Evolutionary conservation across 148 eudicot genomes (phyloP).

Genomic region (Arctostaphylos glauca): DNA sequence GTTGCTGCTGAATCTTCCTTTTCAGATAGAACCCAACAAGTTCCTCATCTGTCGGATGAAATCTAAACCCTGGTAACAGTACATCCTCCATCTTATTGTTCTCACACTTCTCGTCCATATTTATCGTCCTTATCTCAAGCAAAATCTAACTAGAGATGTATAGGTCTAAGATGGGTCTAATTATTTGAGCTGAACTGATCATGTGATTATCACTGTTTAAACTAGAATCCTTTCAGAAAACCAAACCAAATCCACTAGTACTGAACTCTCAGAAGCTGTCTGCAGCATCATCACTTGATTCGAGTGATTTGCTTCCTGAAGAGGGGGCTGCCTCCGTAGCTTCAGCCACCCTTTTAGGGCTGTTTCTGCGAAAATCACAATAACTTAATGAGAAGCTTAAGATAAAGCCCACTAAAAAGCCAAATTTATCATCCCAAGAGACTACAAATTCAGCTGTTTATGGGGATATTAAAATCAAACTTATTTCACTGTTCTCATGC

Average conservation of each 20-base stretch:
- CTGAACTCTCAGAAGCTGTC: background rate
- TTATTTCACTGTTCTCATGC: constrained; percentile 29
- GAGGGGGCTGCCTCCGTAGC: constrained; percentile 48
- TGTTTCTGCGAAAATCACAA: constrained; percentile 22
- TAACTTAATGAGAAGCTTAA: constrained; percentile 17
- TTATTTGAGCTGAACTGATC: background rate
- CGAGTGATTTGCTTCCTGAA: constrained; percentile 25
- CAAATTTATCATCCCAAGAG: too few relatives aligned
- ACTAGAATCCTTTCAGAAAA: background rate
- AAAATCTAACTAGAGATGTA: background rate
- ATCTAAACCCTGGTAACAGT: constrained; percentile 66
- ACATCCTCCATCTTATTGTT: constrained; percentile 41
- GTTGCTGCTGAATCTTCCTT: constrained; percentile 46
- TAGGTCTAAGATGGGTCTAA: background rate
- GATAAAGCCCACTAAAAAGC: background rate
- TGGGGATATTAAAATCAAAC: constrained; percentile 23
- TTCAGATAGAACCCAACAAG: constrained; percentile 64
- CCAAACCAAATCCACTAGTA: background rate
- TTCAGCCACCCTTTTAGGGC: constrained; percentile 40
- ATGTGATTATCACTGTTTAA: background rate
- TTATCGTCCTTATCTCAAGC: constrained; percentile 4
- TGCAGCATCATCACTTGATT: constrained; percentile 28
- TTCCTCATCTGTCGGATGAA: constrained; percentile 76
- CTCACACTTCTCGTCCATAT: constrained; percentile 41
- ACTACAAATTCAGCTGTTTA: background rate